Evolutionary conservation across 805 yeast species (phyloP).

Genomic region (Saturnispora bothae): DNA sequence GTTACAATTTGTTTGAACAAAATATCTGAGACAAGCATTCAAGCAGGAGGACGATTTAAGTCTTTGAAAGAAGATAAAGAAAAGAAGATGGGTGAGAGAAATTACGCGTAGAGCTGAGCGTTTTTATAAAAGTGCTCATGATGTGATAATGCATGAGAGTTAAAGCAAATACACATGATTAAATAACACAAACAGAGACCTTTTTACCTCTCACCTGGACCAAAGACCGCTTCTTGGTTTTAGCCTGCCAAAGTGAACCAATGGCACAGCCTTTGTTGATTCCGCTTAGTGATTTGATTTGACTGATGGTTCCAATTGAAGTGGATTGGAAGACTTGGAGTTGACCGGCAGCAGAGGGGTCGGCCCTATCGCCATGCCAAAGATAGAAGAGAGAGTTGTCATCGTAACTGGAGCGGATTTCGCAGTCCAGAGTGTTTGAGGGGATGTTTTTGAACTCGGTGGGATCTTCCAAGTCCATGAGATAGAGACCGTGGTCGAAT

Average conservation of each 20-base stretch:
- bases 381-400: constrained; percentile 17
- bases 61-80: no score
- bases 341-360: not conserved
- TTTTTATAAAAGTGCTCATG: no score
- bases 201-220: constrained; percentile 11
- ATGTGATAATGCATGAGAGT: not conserved
- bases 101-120: no score
- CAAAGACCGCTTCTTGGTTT: no score
- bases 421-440: not conserved
- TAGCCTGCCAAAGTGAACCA: no score
- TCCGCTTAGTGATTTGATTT: constrained; percentile 6
- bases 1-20: constrained; percentile 15
- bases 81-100: no score
- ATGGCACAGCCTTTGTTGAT: constrained; percentile 12
- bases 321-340: constrained; percentile 14
- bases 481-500: constrained; percentile 14
- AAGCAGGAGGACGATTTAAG: no score
- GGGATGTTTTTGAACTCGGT: constrained; percentile 17
- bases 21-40: constrained; percentile 16
- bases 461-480: constrained; percentile 15
- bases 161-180: not conserved
- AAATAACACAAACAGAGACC: no score
- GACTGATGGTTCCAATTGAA: constrained; percentile 16
- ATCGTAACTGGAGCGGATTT: constrained; percentile 14
- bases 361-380: constrained; percentile 3